These are phyloP conservation scores for Podospora australis DNA, from an alignment of 495 filamentous ascomycete genomes.

Conservation along the genomic window DNA sequence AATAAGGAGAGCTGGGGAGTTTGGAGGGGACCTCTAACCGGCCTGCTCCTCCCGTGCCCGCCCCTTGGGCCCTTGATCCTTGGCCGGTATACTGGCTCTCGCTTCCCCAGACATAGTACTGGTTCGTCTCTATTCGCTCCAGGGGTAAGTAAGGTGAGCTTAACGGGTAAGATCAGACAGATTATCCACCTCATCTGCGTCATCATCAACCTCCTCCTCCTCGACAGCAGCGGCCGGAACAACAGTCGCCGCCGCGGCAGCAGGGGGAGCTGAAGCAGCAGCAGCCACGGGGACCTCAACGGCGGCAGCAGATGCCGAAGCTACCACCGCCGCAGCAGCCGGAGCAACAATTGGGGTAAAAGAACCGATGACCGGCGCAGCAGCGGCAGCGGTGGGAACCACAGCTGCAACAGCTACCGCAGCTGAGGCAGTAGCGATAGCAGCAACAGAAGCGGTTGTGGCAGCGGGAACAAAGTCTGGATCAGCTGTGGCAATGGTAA, in stretches of 20 bases:
- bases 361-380: neutral
- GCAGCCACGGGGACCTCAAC: conserved; percentile 4
- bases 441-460: neutral
- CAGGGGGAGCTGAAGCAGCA: neutral
- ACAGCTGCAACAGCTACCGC: conserved; percentile 4
- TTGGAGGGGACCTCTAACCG: too few species aligned
- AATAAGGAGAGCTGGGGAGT: too few species aligned
- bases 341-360: neutral
- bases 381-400: neutral
- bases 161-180: conserved; percentile 26
- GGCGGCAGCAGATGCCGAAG: conserved; percentile 1
- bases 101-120: too few species aligned
- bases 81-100: too few species aligned
- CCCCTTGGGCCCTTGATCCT: too few species aligned
- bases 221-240: neutral
- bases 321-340: conserved; percentile 7
- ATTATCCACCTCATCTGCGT: conserved; percentile 10
- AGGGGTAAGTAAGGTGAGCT: too few species aligned
- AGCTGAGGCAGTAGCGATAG: conserved; percentile 4
- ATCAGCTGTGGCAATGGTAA: neutral
- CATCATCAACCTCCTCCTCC: neutral
- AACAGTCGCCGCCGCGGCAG: conserved; percentile 8
- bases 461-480: conserved; percentile 1
- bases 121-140: too few species aligned
- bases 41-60: too few species aligned